phyloP scores from a whole-genome alignment of 352 stramenopile genomes.

The Phytophthora hibernalis region DNA sequence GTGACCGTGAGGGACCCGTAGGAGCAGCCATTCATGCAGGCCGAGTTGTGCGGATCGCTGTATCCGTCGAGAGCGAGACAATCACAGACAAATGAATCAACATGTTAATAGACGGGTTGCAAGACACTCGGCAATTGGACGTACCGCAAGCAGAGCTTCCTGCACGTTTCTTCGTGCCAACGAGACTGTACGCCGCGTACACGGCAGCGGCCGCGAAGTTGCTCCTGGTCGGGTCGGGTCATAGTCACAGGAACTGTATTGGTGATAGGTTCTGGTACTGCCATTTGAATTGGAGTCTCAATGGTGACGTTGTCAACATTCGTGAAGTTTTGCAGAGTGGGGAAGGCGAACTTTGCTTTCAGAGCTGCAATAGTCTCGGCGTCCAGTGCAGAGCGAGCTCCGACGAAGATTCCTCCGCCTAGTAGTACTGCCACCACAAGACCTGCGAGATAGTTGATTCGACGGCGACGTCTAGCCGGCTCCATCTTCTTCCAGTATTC shows the following conservation, averaged over 20 bases:
- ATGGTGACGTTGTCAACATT: conserved; percentile 17
- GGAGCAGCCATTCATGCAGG: conserved; percentile 81
- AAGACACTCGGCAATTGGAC: neutral
- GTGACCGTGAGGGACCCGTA: conserved; percentile 78
- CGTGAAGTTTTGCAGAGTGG: neutral
- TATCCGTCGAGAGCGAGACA: neutral
- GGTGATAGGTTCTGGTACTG: neutral
- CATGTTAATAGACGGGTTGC: neutral
- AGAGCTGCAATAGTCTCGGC: conserved; percentile 24
- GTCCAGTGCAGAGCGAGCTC: conserved; percentile 17
- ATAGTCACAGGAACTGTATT: neutral
- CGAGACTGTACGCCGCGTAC: conserved; percentile 69
- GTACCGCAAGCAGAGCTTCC: conserved; percentile 65
- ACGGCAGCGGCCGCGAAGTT: conserved; percentile 61
- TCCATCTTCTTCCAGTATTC: conserved; percentile 85
- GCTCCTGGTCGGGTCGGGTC: conserved; percentile 27
- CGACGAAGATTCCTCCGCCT: conserved; percentile 29
- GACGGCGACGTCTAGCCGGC: conserved; percentile 47
- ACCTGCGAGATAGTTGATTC: conserved; percentile 37
- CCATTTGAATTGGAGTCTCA: neutral
- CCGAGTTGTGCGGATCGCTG: conserved; percentile 65
- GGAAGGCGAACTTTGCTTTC: conserved; percentile 18
- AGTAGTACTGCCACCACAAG: conserved; percentile 35
- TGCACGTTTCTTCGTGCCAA: conserved; percentile 79
- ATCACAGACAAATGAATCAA: conserved; percentile 17